Evolutionary conservation across 1,284 basidiomycete genomes (phyloP).

Genomic region (Apiotrichum veenhuisii): DNA sequence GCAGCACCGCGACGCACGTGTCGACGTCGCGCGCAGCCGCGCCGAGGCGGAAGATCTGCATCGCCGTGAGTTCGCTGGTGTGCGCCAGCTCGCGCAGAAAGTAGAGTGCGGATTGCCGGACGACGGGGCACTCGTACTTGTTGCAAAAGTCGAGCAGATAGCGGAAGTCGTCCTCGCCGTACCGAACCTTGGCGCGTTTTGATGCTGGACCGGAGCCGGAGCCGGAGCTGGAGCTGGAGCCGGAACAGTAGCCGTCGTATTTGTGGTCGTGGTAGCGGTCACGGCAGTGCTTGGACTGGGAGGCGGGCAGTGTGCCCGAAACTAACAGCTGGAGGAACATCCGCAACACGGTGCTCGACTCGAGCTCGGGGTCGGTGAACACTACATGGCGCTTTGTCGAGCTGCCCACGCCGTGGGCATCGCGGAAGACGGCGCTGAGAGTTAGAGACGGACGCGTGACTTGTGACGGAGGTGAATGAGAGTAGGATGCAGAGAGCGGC

Average conservation of each 20-base stretch:
- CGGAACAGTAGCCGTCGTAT: too few relatives aligned
- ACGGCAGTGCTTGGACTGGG: neutral
- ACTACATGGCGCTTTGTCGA: neutral
- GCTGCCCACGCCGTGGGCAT: neutral
- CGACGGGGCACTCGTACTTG: slow-evolving; percentile 2
- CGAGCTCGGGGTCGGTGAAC: slow-evolving; percentile 4
- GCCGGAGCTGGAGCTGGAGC: too few relatives aligned
- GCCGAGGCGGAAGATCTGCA: neutral
- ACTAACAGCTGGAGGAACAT: slow-evolving; percentile 1
- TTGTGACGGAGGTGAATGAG: neutral
- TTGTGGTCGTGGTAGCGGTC: too few relatives aligned
- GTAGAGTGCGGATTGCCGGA: neutral
- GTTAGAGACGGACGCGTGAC: neutral
- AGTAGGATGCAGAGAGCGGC: neutral
- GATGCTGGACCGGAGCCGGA: too few relatives aligned
- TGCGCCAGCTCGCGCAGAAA: neutral
- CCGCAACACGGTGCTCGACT: neutral
- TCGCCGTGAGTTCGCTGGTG: neutral
- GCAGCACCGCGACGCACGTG: neutral
- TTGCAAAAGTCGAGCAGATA: neutral
- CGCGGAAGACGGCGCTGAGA: neutral
- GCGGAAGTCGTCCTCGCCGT: neutral
- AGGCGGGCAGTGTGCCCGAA: neutral
- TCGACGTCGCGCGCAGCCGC: neutral
- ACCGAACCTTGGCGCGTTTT: too few relatives aligned